Evolutionary conservation across 352 stramenopile species (phyloP).

Genomic region (Phytopythium cucurbitacearum): DNA sequence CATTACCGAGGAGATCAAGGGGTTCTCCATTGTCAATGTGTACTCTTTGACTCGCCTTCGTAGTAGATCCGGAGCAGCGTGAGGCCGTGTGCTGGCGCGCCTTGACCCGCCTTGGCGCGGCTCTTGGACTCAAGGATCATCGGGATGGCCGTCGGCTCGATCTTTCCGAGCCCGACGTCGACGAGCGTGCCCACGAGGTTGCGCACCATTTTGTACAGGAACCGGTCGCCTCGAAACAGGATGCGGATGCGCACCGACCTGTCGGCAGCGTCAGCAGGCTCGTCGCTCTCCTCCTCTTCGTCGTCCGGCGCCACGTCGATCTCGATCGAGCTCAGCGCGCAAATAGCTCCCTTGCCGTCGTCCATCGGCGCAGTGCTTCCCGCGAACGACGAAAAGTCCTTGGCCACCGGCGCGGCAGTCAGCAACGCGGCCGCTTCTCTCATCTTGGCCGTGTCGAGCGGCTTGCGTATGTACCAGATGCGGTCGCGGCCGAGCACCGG

Average conservation of each 20-base stretch:
- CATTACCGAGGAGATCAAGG: background rate
- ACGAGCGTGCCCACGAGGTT: slow-evolving; percentile 79
- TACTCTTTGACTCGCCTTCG: background rate
- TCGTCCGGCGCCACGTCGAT: slow-evolving; percentile 27
- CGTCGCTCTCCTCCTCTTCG: slow-evolving; percentile 15
- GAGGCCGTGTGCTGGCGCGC: slow-evolving; percentile 62
- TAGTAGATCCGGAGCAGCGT: slow-evolving; percentile 31
- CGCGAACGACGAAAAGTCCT: slow-evolving; percentile 73
- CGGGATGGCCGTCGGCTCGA: slow-evolving; percentile 34
- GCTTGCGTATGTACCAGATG: slow-evolving; percentile 58
- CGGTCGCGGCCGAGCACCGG: slow-evolving; percentile 42
- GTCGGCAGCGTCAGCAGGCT: background rate
- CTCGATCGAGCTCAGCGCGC: slow-evolving; percentile 33
- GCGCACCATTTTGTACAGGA: slow-evolving; percentile 86
- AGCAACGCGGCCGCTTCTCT: slow-evolving; percentile 27
- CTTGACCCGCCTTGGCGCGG: slow-evolving; percentile 51
- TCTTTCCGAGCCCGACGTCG: slow-evolving; percentile 54
- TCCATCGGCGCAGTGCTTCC: slow-evolving; percentile 36
- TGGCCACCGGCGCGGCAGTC: slow-evolving; percentile 18
- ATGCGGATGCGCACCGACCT: slow-evolving; percentile 29
- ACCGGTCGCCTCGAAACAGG: slow-evolving; percentile 61
- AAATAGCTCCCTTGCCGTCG: slow-evolving; percentile 43
- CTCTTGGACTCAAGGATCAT: slow-evolving; percentile 45
- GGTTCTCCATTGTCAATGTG: background rate
- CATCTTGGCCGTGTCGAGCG: slow-evolving; percentile 56